phyloP scores from a whole-genome alignment of 169 alveolate species.

The Ichthyophthirius multifiliis region DNA sequence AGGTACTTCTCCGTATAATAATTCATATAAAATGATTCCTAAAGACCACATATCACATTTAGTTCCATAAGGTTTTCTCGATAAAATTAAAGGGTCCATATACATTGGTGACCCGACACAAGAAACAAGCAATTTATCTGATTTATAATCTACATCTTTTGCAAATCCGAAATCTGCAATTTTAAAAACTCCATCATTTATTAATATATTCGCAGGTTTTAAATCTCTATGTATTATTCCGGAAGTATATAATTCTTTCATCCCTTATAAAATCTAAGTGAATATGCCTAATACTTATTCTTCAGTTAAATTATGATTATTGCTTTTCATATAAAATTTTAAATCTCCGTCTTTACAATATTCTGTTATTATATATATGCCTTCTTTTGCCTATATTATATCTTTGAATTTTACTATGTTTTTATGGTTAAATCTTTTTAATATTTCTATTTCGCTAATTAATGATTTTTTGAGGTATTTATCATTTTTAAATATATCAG shows the following conservation, averaged over 20 bases:
- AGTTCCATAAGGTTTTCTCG: conserved; percentile 37
- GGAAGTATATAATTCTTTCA: conserved; percentile 15
- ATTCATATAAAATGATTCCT: conserved; percentile 25
- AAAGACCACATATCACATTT: conserved; percentile 39
- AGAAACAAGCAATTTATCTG: conserved; percentile 23
- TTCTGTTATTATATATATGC: conserved; percentile 29
- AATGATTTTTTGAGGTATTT: conserved; percentile 7
- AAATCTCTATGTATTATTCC: conserved; percentile 39
- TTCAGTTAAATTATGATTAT: conserved; percentile 16
- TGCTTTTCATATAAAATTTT: background rate
- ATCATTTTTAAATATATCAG: conserved; percentile 25
- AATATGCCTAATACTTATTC: conserved; percentile 11
- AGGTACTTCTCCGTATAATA: conserved; percentile 17
- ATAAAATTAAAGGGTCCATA: conserved; percentile 34
- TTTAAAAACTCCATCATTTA: conserved; percentile 23
- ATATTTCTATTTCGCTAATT: conserved; percentile 27
- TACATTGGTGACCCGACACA: conserved; percentile 43
- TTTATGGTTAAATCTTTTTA: conserved; percentile 24
- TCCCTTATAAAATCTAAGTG: conserved; percentile 18
- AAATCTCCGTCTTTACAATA: conserved; percentile 35
- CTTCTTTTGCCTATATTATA: background rate
- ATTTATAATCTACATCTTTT: conserved; percentile 27
- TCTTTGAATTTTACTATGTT: conserved; percentile 29
- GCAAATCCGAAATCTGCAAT: conserved; percentile 46
- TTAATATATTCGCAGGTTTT: conserved; percentile 32